Evolutionary conservation across 1,139 yeast species (phyloP).

Genomic region (Saccharomycopsis hybrid): DNA sequence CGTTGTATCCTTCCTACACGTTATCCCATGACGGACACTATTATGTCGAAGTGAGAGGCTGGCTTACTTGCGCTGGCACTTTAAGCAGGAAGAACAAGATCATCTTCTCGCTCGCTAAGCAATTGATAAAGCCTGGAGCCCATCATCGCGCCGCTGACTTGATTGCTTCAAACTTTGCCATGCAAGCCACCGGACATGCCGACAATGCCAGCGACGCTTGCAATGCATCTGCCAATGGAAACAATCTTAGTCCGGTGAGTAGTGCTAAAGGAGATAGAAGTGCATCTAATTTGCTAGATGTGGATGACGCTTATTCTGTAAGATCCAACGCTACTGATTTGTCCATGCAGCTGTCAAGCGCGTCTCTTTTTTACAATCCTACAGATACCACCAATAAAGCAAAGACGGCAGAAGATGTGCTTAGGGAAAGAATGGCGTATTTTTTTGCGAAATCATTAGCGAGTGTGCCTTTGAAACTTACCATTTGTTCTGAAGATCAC

Average conservation of each 20-base stretch:
- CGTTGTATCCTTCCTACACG: slow-evolving; percentile 60
- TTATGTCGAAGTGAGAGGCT: slow-evolving; percentile 65
- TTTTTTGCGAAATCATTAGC: slow-evolving; percentile 57
- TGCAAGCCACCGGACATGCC: slow-evolving; percentile 19
- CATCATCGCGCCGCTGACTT: slow-evolving; percentile 27
- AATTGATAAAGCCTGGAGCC: slow-evolving; percentile 45
- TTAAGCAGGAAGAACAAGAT: slow-evolving; percentile 66
- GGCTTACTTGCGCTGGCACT: slow-evolving; percentile 65
- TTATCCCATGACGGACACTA: slow-evolving; percentile 34
- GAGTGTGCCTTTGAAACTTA: slow-evolving; percentile 43
- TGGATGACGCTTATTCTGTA: slow-evolving; percentile 12
- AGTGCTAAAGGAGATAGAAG: too few species aligned
- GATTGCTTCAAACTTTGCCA: slow-evolving; percentile 20
- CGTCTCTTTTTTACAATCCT: slow-evolving; percentile 20
- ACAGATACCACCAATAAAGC: slow-evolving; percentile 23
- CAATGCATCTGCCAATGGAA: slow-evolving; percentile 2
- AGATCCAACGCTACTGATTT: slow-evolving; percentile 11
- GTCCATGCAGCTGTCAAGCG: not conserved
- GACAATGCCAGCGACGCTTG: too few species aligned
- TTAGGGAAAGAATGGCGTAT: slow-evolving; percentile 51
- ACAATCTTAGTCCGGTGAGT: too few species aligned
- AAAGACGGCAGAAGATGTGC: slow-evolving; percentile 31
- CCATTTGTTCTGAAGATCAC: slow-evolving; percentile 41
- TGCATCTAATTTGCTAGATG: slow-evolving; percentile 24
- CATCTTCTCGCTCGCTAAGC: slow-evolving; percentile 62